Base-by-base conservation (phyloP, 768 basidiomycete genomes). In the Termitomyces heimii region DNA sequence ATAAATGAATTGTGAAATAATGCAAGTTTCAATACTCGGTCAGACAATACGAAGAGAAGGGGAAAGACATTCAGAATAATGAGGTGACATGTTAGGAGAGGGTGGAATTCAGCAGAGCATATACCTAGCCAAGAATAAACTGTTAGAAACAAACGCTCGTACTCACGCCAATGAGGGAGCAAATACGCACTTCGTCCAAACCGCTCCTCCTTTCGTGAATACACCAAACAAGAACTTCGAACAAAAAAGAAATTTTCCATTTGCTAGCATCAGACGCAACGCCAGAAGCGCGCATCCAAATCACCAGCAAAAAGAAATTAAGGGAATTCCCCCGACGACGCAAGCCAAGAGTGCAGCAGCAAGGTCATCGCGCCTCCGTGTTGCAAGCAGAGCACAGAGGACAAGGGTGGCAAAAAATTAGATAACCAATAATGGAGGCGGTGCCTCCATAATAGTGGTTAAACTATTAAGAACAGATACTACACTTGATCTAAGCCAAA, bases 401-500 rank as follows among this genome's bases (percentile, higher is more conserved):
- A 62, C 78, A 73, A 76, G 66, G 75, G 77, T 73, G 71, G 70
- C 77, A 79, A 79, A 79, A n/a, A 79, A 79, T 79, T 72, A 78
- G 75, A 79, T 79, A 79, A 79, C 77, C 77, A 77, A 61, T 49
- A 78, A 78, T 78, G 74, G 73, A 72, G 74, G 73, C 77, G 71
- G 74, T 78, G 78, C 74, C 75, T 70, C 73, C 75, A 79, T 79
- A 79, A 80, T 80, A 80, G 77, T 77, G 77, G 77, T 84, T 84
- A 84, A 83, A 84, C 82, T 84, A 83, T 84, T 84, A 88, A 90
- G 88, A 89, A 90, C 89, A 92, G 88, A 89, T 91, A 90, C 89
- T 90, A 91, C 89, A 91, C 88, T 90, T 89, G 88, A 89, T 91
- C 89, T 89, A 90, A 90, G 89, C 88, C 88, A 89, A 89, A 87